Percentiles rank a stretch among this genome's conserved stretches.
Evolutionary conservation across 306 rosid genomes (phyloP).

Genomic region (cucumber (Cucumis sativus)): DNA sequence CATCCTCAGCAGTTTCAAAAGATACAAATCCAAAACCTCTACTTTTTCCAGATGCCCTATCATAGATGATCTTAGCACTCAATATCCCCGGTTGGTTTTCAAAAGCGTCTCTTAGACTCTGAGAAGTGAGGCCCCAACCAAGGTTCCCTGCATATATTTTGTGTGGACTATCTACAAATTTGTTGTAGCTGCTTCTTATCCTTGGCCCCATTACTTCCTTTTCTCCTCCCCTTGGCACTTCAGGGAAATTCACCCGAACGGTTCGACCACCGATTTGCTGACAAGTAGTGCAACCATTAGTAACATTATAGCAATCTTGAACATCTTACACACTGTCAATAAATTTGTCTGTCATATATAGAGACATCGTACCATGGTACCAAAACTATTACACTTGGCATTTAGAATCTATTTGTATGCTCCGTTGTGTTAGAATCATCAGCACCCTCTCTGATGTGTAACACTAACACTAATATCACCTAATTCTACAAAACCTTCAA

Average conservation of each 20-base stretch:
- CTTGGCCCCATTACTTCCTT: conserved; percentile 60
- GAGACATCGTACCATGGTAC: background rate
- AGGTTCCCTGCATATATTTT: conserved; percentile 91
- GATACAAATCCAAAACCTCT: conserved; percentile 82
- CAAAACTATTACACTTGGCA: background rate
- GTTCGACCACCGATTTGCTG: conserved; percentile 86
- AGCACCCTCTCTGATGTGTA: background rate
- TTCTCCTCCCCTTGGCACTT: conserved; percentile 92
- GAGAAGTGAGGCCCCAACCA: conserved; percentile 67
- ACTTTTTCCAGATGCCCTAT: conserved; percentile 62
- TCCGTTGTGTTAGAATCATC: background rate
- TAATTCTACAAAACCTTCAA: background rate
- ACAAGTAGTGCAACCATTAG: conserved; percentile 12
- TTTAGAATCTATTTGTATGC: background rate
- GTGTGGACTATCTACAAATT: conserved; percentile 73
- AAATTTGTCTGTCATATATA: background rate
- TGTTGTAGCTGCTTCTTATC: conserved; percentile 33
- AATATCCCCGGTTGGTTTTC: conserved; percentile 62
- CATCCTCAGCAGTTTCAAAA: conserved; percentile 58
- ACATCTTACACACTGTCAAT: background rate
- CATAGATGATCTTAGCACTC: conserved; percentile 78
- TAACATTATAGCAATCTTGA: background rate
- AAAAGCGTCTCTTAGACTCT: conserved; percentile 67
- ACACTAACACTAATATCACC: background rate
- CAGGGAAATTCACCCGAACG: conserved; percentile 76